Percentiles rank a stretch among this genome's conserved stretches.
Evolutionary conservation across 495 filamentous ascomycete genomes (phyloP).

Genomic region (Letharia lupina): DNA sequence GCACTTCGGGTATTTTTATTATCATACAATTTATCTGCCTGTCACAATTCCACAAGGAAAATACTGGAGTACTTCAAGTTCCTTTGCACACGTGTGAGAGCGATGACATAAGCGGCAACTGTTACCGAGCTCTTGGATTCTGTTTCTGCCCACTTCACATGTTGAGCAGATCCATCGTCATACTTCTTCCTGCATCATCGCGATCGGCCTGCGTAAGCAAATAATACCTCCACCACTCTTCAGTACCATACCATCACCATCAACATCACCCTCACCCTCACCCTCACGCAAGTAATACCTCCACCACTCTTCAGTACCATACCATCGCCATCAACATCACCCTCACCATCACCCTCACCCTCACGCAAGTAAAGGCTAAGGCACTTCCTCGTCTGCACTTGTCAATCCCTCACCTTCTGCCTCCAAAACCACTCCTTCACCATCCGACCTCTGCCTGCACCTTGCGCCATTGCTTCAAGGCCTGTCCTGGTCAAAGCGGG

Average conservation of each 20-base stretch:
- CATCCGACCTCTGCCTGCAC: neutral
- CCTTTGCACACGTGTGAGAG: neutral
- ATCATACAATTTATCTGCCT: too few relatives aligned
- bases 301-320: too few relatives aligned
- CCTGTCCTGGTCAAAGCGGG: neutral
- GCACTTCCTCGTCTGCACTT: neutral
- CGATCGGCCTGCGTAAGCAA: neutral
- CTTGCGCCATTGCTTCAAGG: neutral
- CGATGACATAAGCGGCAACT: conserved; percentile 1
- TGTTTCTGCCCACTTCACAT: neutral
- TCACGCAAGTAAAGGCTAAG: too few relatives aligned
- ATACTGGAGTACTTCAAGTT: too few relatives aligned
- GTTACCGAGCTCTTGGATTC: neutral
- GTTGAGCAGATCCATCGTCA: conserved; percentile 15
- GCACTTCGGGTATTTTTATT: too few relatives aligned
- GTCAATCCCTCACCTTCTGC: neutral
- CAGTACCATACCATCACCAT: too few relatives aligned
- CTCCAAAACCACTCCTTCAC: neutral
- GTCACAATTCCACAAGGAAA: too few relatives aligned
- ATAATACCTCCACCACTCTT: neutral
- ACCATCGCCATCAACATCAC: too few relatives aligned
- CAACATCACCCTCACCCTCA: too few relatives aligned
- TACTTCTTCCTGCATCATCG: neutral
- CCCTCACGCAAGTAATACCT: neutral
- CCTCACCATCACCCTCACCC: too few relatives aligned